Evolutionary conservation across 2,329 filamentous ascomycete species (phyloP).

Genomic region (Penicillium verrucosum): DNA sequence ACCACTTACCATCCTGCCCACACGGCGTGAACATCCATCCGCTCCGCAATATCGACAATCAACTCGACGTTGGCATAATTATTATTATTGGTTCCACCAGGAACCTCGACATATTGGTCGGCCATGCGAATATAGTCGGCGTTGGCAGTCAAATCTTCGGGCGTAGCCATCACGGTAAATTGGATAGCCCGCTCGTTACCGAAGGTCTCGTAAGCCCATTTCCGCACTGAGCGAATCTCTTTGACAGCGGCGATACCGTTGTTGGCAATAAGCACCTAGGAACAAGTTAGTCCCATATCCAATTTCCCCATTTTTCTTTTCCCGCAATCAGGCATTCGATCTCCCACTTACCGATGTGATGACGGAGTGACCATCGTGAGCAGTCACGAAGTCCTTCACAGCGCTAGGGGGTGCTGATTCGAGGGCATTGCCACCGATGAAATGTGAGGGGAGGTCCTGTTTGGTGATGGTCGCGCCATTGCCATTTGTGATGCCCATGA

Average conservation of each 20-base stretch:
- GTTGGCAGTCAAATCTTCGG: conserved; percentile 94
- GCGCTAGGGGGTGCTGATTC: conserved; percentile 76
- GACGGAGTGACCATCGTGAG: conserved; percentile 90
- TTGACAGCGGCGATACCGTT: conserved; percentile 99
- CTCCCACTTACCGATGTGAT: conserved; percentile 76
- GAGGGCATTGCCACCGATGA: conserved; percentile 91
- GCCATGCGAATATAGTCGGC: conserved; percentile 99
- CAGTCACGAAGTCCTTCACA: conserved; percentile 93
- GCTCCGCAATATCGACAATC: conserved; percentile 97
- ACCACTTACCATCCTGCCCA: conserved; percentile 90
- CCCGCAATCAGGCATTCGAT: background rate
- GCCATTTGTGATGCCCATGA: conserved; percentile 42
- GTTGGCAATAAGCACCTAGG: conserved; percentile 93
- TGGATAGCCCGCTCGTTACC: conserved; percentile 97
- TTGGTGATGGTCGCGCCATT: conserved; percentile 71
- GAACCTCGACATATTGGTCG: conserved; percentile 98
- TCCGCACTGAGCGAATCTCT: conserved; percentile 97
- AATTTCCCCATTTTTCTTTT: background rate
- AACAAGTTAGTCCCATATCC: conserved; percentile 14
- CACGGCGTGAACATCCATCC: conserved; percentile 96
- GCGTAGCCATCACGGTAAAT: conserved; percentile 99
- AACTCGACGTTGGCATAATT: conserved; percentile 99
- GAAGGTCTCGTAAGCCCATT: conserved; percentile 99
- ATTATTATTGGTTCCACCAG: conserved; percentile 99
- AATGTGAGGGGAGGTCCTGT: conserved; percentile 82